Evolutionary conservation across 768 basidiomycete genomes (phyloP).

Genomic region (Phanerochaete sordida): DNA sequence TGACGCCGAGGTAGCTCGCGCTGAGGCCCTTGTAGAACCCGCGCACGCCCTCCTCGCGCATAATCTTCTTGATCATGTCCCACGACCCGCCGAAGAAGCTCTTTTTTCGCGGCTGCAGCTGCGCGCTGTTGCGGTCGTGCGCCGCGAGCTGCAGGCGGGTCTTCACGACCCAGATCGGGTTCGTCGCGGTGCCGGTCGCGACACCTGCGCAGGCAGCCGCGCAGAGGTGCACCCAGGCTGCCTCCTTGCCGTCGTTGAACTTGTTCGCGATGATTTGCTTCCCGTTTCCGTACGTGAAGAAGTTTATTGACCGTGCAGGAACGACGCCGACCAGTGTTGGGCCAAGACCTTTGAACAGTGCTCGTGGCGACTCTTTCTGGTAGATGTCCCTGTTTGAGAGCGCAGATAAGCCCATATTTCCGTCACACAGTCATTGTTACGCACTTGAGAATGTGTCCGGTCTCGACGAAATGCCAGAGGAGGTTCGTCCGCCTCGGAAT

Average conservation of each 20-base stretch:
- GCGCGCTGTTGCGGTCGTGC: conserved; percentile 7
- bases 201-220: conserved; percentile 88
- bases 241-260: conserved; percentile 80
- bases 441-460: conserved; percentile 83
- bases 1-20: conserved; percentile 93
- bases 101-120: conserved; percentile 5
- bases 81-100: conserved; percentile 50
- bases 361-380: conserved; percentile 79
- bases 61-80: conserved; percentile 66
- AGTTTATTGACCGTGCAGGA: conserved; percentile 95
- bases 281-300: conserved; percentile 96
- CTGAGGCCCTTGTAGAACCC: conserved; percentile 96
- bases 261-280: conserved; percentile 84
- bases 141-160: conserved; percentile 83
- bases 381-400: conserved; percentile 70
- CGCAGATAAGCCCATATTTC: background rate
- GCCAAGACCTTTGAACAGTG: conserved; percentile 92
- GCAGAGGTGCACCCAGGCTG: conserved; percentile 77
- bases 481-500: conserved; percentile 44
- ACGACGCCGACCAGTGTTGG: conserved; percentile 94
- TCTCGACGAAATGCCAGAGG: conserved; percentile 94
- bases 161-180: conserved; percentile 99
- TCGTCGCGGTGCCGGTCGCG: conserved; percentile 85
- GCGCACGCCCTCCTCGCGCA: conserved; percentile 73
- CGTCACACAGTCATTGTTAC: conserved; percentile 15